Evolutionary conservation across 305 asterid genomes (phyloP).

Genomic region (Plantago coronopus): DNA sequence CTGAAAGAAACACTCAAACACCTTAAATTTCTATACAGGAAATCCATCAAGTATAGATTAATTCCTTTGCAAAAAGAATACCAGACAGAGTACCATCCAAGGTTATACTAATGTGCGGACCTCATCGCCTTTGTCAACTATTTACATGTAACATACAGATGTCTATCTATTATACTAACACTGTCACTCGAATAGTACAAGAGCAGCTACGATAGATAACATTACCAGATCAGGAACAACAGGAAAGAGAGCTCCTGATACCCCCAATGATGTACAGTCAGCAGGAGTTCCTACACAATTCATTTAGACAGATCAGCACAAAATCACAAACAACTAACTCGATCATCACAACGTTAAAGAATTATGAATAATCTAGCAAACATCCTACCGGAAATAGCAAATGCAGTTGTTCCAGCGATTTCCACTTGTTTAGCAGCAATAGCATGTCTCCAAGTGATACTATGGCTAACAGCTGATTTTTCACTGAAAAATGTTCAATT

Average conservation of each 20-base stretch:
- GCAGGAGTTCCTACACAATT: slow-evolving; percentile 70
- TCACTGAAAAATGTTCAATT: slow-evolving; percentile 59
- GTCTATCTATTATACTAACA: no score
- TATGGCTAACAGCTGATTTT: slow-evolving; percentile 81
- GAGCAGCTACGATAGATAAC: not conserved
- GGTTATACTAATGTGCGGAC: not conserved
- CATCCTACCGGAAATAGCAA: slow-evolving; percentile 75
- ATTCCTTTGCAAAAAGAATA: not conserved
- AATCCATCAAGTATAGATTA: not conserved
- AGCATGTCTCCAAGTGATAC: slow-evolving; percentile 64
- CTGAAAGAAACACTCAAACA: not conserved
- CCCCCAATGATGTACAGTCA: slow-evolving; percentile 78
- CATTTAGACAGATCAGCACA: not conserved
- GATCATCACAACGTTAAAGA: not conserved
- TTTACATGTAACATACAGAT: not conserved
- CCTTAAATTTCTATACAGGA: no score
- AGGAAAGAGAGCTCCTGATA: slow-evolving; percentile 62
- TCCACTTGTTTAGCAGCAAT: slow-evolving; percentile 60
- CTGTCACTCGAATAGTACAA: not conserved
- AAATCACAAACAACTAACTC: not conserved
- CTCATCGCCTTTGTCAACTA: not conserved
- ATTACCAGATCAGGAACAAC: slow-evolving; percentile 67
- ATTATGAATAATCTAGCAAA: not conserved
- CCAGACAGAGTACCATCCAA: not conserved
- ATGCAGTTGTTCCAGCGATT: slow-evolving; percentile 67